phyloP scores from a whole-genome alignment of 1,139 yeast species.

The Geotrichum europaeum region DNA sequence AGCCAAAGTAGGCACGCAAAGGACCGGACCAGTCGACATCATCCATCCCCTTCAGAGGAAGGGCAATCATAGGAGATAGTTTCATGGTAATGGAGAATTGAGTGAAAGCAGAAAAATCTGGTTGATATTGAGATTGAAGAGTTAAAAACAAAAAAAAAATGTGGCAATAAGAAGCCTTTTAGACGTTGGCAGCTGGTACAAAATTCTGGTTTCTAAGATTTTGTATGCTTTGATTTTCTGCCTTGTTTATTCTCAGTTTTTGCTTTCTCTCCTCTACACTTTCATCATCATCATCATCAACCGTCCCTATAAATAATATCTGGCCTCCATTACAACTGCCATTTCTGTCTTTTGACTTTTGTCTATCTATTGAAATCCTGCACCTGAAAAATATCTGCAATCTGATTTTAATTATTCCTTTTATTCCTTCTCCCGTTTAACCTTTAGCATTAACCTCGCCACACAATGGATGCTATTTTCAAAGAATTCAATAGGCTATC shows the following conservation, averaged over 20 bases:
- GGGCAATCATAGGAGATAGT: constrained; percentile 34
- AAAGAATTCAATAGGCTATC: constrained; percentile 30
- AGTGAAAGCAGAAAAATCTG: neutral
- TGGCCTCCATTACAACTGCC: neutral
- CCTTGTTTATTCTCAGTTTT: neutral
- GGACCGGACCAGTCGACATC: constrained; percentile 63
- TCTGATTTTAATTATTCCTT: neutral
- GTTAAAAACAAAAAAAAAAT: neutral
- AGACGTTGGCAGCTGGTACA: neutral
- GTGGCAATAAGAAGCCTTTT: neutral
- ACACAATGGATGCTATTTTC: constrained; percentile 29
- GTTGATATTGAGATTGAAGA: neutral
- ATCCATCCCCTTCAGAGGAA: constrained; percentile 52
- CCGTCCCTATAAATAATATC: neutral
- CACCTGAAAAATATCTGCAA: neutral
- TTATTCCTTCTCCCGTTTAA: neutral
- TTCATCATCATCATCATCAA: neutral
- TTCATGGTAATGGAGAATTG: constrained; percentile 24
- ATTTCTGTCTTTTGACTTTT: neutral
- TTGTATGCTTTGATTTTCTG: neutral
- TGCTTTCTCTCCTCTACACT: neutral
- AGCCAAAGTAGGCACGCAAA: constrained; percentile 51
- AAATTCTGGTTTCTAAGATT: neutral
- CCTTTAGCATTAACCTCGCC: neutral
- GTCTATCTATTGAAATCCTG: neutral